These are phyloP conservation scores for Saksenaea vasiformis DNA, from an alignment of 371 early-diverging fungal species.

Conservation along the genomic window DNA sequence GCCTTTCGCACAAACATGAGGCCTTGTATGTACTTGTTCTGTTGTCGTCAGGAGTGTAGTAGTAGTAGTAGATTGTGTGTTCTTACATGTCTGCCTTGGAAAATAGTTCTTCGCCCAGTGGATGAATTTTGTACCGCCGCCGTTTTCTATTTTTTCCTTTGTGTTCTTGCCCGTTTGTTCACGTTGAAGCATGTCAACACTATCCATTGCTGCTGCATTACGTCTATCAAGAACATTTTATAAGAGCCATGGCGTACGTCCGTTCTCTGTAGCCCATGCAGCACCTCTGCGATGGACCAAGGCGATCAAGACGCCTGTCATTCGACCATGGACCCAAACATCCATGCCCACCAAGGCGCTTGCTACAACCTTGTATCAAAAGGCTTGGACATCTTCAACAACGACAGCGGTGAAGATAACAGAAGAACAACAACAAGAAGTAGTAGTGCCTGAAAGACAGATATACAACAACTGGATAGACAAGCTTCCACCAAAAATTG, in stretches of 20 bases:
- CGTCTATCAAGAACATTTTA: background rate
- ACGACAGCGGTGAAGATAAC: background rate
- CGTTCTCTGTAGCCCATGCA: background rate
- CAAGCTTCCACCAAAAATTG: conserved; percentile 42
- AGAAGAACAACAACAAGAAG: conserved; percentile 12
- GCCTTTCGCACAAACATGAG: too few relatives aligned
- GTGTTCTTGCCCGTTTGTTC: background rate
- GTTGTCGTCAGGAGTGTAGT: too few relatives aligned
- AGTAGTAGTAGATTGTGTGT: too few relatives aligned
- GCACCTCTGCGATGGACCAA: background rate
- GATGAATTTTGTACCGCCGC: background rate
- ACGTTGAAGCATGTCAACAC: background rate
- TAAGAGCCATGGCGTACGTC: background rate
- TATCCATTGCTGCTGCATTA: background rate
- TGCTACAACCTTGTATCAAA: background rate
- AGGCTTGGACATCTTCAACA: background rate
- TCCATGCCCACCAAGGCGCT: background rate
- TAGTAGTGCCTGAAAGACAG: background rate
- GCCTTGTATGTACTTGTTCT: too few relatives aligned
- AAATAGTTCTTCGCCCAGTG: background rate
- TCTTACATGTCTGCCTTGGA: too few relatives aligned
- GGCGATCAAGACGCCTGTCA: background rate
- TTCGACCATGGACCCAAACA: background rate
- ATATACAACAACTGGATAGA: conserved; percentile 47
- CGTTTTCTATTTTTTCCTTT: background rate